Base-by-base conservation (phyloP, 495 filamentous ascomycete genomes). In the Neurospora sp. region DNA sequence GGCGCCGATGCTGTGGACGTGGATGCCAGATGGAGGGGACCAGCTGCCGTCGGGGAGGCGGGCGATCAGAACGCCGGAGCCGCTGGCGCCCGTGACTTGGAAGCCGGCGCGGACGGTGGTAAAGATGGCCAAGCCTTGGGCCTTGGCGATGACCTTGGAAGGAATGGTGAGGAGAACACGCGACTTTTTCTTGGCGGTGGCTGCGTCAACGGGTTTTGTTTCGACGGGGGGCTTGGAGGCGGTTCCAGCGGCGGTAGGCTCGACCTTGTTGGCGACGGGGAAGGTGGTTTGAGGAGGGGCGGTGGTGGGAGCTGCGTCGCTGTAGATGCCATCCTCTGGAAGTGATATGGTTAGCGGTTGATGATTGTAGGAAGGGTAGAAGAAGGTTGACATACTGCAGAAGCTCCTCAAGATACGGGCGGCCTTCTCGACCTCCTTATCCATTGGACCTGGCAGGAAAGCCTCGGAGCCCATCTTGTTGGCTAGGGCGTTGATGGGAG, bases 341-440 rank as follows among this genome's bases (percentile, higher is more conserved):
- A 37, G 3, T 61, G 16, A n/a, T 40, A 70, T 69, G 68, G 72
- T 71, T 38, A 70, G 65, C 31, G 3, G 31, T 0, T 35, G 31
- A 35, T 0, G 31, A 35, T 35, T 31, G 31, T 35, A 0, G 0
- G 31, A 35, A 35, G 31, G 3, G 0, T 35, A 35, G 31, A 35
- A 4, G 31, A 0, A 35, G 31, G 31, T 0, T 31, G 3, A 35
- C 2, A 22, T 83, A 86, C 84, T 93, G 83, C 93, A 95, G 81
- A 96, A 96, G 74, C 88, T 90, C 75, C 88, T 87, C 70, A 96
- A 76, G 37, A 96, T 96, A 10, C 92, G 85, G 59, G 93, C 93
- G 9, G 92, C 92, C 82, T 96, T 95, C 74, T 96, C 92, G 81
- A 89, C 90, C 84, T 96, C 93, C 81, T 90, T 92, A 76, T 95